Conservation (phyloP, 352 stramenopile species). For the Globisporangium carolinianum region DNA sequence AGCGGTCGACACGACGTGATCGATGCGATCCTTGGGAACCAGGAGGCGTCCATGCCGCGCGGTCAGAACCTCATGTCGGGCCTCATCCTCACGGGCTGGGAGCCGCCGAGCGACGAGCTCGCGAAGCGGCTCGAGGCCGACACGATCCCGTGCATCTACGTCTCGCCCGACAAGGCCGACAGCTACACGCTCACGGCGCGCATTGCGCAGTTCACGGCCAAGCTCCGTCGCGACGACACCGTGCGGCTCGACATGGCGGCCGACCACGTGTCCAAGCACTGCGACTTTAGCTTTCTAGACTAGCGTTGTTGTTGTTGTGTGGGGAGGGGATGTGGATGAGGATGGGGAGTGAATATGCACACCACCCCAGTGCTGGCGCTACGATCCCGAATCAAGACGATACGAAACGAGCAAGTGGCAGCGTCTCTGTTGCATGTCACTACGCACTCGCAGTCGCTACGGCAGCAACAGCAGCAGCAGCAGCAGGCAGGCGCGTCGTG, state of each 20-base stretch:
- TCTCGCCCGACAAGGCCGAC: conserved; percentile 73
- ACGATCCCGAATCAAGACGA: too few species aligned
- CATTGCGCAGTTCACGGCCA: conserved; percentile 78
- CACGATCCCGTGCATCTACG: conserved; percentile 86
- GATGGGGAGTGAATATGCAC: too few species aligned
- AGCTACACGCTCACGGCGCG: conserved; percentile 83
- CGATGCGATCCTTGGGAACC: conserved; percentile 81
- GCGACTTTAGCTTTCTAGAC: conserved; percentile 73
- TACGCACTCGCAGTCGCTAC: too few species aligned
- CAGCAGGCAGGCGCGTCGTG: too few species aligned
- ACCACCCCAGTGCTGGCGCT: too few species aligned
- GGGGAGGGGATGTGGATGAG: neutral
- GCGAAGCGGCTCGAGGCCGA: conserved; percentile 61
- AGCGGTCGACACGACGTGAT: conserved; percentile 79
- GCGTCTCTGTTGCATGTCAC: too few species aligned
- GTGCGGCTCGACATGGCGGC: conserved; percentile 70
- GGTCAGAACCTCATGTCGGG: conserved; percentile 66
- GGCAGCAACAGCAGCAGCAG: too few species aligned
- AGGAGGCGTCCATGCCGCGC: conserved; percentile 57
- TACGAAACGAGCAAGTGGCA: neutral
- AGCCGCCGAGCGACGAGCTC: conserved; percentile 62
- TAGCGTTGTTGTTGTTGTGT: neutral
- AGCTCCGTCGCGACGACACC: conserved; percentile 70
- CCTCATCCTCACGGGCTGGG: conserved; percentile 81
- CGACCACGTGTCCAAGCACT: conserved; percentile 75